Evolutionary conservation across 768 basidiomycete genomes (phyloP), one percentile per base, ranked within the genome.

Genomic region (Pholiota molesta): DNA sequence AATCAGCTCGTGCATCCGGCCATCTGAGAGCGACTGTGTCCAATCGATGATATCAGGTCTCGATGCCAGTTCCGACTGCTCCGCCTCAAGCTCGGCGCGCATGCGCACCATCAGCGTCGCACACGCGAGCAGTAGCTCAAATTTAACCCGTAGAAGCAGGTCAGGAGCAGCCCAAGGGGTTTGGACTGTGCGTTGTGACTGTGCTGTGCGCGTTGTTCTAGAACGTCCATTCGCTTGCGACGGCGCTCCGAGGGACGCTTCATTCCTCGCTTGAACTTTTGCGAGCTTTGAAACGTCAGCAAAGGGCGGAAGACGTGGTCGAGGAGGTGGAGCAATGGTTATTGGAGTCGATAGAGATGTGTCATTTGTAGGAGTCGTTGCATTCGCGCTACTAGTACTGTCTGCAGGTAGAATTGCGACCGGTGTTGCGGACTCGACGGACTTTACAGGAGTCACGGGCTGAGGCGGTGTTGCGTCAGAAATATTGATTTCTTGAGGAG

Each of bases 81-180:
- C 17, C 19, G 26, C 52, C n/a, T n/a, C 42, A 6, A 42, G 51
- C 26, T 52, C 56, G 23, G 29, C 26, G 49, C 59, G 61, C 42
- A 19, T 19, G 28, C 61, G 65, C 14, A 57, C 55, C 26, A 62
- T 39, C 13, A 64, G 45, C 19, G 62, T 52, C 8, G 28, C 58
- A 56, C 65, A 68, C 2, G 67, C 62, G 31, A 62, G 62, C 40
- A 68, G 45, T 13, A 68, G 55, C 35, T 68, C 67, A 45, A 63
- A 68, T 39, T 62, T 66, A 51, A 68, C 63, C 17, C 63, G 62
- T 54, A 63, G 42, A 44, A 66, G 57, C 31, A 66, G 35, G 6
- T 44, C 10, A n/a, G 59, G 62, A 5, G 62, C 53, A 3, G 60
- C 56, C 67, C 67, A 66, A 5, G 64, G 60, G 4, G 23, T 62